Conservation (phyloP, 164 flowering plant species). For the Sedum album region DNA sequence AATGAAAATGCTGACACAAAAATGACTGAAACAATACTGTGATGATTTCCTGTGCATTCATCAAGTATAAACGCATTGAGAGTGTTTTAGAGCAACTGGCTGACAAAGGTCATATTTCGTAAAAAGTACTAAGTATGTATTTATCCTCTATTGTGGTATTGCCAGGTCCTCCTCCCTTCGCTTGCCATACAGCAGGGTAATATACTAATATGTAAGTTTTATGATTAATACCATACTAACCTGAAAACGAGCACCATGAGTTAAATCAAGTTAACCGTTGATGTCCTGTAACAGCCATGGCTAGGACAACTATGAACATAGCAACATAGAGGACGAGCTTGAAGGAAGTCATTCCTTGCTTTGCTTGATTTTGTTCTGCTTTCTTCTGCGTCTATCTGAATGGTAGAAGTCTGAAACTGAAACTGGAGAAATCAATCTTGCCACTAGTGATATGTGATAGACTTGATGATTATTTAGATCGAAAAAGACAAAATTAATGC, state of each 20-base stretch:
- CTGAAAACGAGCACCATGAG: background rate
- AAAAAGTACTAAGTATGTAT: too few relatives aligned
- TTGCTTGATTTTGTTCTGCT: background rate
- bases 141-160: background rate
- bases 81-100: background rate
- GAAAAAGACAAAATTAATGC: background rate
- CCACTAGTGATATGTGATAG: background rate
- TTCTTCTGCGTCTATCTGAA: background rate
- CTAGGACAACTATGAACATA: constrained; percentile 17
- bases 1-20: too few relatives aligned
- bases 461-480: background rate
- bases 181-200: background rate
- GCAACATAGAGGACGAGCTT: constrained; percentile 14
- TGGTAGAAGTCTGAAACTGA: background rate
- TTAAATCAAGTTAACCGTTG: background rate
- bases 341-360: constrained; percentile 18
- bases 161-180: background rate
- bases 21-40: background rate
- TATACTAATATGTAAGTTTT: background rate
- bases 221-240: background rate
- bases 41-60: background rate
- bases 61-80: too few relatives aligned
- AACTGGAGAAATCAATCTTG: background rate
- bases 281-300: constrained; percentile 14
- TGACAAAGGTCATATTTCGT: background rate